Conservation (phyloP, 371 early-diverging fungal genomes). For the Mucor mucedo region DNA sequence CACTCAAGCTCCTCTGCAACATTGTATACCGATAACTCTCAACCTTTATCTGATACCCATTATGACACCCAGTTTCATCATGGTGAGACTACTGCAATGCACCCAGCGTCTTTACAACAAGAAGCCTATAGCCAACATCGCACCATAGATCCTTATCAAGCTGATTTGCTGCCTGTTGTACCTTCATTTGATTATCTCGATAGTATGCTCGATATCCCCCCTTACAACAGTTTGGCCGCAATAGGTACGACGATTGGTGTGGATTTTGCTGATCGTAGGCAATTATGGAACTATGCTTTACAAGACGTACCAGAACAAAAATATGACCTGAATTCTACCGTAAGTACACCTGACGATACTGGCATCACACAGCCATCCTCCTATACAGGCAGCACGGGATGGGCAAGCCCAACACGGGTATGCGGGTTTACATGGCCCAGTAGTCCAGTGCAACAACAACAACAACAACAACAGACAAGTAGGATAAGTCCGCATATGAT, state of each 20-base stretch:
- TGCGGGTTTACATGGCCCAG: background rate
- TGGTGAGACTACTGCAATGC: background rate
- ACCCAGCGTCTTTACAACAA: background rate
- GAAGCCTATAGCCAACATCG: background rate
- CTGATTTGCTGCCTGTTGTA: background rate
- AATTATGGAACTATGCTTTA: conserved; percentile 15
- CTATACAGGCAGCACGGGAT: background rate
- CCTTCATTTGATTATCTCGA: conserved; percentile 1
- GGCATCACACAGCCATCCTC: background rate
- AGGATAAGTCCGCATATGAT: too few species aligned
- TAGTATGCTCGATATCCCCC: background rate
- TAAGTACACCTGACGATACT: conserved; percentile 16
- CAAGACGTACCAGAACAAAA: conserved; percentile 1
- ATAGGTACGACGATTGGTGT: conserved; percentile 11
- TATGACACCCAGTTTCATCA: background rate
- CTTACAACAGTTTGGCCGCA: conserved; percentile 1
- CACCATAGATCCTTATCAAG: background rate
- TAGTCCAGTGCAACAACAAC: background rate
- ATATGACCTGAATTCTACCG: conserved; percentile 8
- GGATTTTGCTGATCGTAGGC: conserved; percentile 17
- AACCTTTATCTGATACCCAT: background rate
- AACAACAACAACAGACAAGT: background rate
- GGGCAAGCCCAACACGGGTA: conserved; percentile 1
- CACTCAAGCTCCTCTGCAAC: background rate
- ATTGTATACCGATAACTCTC: background rate